Base-by-base conservation (phyloP, 2,329 filamentous ascomycete genomes). In the Neocucurbitaria cava region DNA sequence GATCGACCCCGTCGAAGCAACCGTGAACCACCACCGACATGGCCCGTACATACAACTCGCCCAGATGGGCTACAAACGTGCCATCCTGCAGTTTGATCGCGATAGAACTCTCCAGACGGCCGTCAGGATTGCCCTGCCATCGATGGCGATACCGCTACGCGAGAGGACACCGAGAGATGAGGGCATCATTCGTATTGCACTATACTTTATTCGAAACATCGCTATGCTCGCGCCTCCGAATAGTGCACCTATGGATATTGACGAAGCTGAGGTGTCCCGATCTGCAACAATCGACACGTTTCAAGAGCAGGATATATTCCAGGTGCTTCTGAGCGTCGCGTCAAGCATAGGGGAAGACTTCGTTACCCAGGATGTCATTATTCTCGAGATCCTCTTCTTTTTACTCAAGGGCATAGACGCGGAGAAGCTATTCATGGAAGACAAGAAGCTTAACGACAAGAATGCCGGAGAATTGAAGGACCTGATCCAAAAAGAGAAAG, bases 321-420 rank as follows among this genome's bases (percentile, higher is more conserved):
- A 91, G 49, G 83, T 96, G 2, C 78, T 99, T 20, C 80, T 98
- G 47, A 96, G 92, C 0, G 81, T 99, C 43, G 90, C 92, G 11
- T 97, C 93, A 2, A 96, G 94, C 59, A 94, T 97, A 80, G 91
- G 91, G 30, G 92, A 97, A 36, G 94, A 98, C 66, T 99, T 97
- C 74, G 87, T 89, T 57, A 87, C 88, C 15, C 92, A 98, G 65
- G 94, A 98, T 70, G 87, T 94, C 1, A 84, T 92, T n/a, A 77
- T 97, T 20, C 85, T 99, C 77, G 95, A 99, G 72, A 90, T 94
- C 35, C 78, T 99, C 24, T 99, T 96, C 76, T 92, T 98, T 66
- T 76, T 99, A 1, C 85, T 98, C 53, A 98, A 98, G 74, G 91
- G 93, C 18, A 87, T 98, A 13, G 89, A 96, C 72, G 83, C 89